Evolutionary conservation across 1,139 yeast species (phyloP).

Genomic region (Candida dubliniensis): DNA sequence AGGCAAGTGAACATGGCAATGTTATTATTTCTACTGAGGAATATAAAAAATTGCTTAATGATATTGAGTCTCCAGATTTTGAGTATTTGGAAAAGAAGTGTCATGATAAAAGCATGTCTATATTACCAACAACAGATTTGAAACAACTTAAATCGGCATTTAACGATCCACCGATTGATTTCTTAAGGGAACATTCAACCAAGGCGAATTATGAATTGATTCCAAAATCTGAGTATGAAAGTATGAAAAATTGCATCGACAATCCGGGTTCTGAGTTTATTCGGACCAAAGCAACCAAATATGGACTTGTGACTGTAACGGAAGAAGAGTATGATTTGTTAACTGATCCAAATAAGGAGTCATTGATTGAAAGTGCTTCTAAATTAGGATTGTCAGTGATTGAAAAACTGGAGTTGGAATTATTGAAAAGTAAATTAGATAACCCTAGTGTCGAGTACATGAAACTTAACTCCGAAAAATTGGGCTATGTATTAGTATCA

Average conservation of each 20-base stretch:
- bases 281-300: constrained; percentile 15
- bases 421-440: constrained; percentile 10
- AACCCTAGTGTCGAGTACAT: constrained; percentile 20
- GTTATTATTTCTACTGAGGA: constrained; percentile 21
- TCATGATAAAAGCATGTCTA: constrained; percentile 9
- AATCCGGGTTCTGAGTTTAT: constrained; percentile 29
- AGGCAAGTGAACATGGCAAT: constrained; percentile 9
- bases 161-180: constrained; percentile 23
- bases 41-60: constrained; percentile 15
- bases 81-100: constrained; percentile 23
- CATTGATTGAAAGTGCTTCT: constrained; percentile 17
- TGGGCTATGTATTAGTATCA: constrained; percentile 21
- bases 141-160: constrained; percentile 5
- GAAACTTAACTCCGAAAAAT: constrained; percentile 19
- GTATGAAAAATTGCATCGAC: constrained; percentile 20
- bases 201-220: constrained; percentile 14
- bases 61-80: constrained; percentile 19
- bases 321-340: constrained; percentile 24
- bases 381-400: constrained; percentile 18
- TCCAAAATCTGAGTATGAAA: constrained; percentile 15
- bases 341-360: constrained; percentile 22
- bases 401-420: constrained; percentile 14
- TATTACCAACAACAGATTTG: constrained; percentile 5
- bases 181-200: constrained; percentile 17
- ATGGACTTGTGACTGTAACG: constrained; percentile 22